Conservation (phyloP, 371 early-diverging fungal genomes). For the Mortierella sp. region DNA sequence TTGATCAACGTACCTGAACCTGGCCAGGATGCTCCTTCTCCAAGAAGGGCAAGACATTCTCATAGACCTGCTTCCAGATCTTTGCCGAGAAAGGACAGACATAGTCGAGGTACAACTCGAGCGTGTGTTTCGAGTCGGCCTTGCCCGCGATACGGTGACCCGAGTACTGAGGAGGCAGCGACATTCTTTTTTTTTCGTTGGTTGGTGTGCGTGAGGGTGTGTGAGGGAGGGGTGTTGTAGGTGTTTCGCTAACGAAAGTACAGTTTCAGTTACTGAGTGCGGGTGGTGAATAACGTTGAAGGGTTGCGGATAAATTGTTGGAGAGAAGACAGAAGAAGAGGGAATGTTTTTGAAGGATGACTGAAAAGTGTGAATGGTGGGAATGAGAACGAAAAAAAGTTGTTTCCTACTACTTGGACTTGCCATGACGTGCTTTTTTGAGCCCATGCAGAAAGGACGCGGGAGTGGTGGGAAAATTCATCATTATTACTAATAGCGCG, state of each 20-base stretch:
- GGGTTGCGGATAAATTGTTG: not conserved
- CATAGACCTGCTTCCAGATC: conserved; percentile 60
- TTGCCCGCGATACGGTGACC: conserved; percentile 71
- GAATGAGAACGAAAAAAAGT: not conserved
- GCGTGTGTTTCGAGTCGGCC: conserved; percentile 63
- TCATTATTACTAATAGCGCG: no score
- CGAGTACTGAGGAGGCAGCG: conserved; percentile 26
- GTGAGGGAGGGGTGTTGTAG: not conserved
- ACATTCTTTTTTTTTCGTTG: not conserved
- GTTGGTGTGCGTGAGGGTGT: not conserved
- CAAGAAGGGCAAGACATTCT: conserved; percentile 73
- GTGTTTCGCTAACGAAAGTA: not conserved
- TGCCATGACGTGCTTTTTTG: no score
- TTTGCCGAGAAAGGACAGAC: conserved; percentile 76
- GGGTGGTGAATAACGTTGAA: not conserved
- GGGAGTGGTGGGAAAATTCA: no score
- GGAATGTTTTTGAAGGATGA: conserved; percentile 1
- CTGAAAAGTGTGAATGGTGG: no score
- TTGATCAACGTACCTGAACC: conserved; percentile 59
- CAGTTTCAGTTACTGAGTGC: not conserved
- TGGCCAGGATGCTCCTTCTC: conserved; percentile 63
- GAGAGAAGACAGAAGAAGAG: not conserved
- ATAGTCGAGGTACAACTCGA: conserved; percentile 79
- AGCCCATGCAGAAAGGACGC: no score
- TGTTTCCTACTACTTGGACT: no score